Evolutionary conservation across 1,284 basidiomycete species (phyloP).

Genomic region (Cryptococcus maquisensis): DNA sequence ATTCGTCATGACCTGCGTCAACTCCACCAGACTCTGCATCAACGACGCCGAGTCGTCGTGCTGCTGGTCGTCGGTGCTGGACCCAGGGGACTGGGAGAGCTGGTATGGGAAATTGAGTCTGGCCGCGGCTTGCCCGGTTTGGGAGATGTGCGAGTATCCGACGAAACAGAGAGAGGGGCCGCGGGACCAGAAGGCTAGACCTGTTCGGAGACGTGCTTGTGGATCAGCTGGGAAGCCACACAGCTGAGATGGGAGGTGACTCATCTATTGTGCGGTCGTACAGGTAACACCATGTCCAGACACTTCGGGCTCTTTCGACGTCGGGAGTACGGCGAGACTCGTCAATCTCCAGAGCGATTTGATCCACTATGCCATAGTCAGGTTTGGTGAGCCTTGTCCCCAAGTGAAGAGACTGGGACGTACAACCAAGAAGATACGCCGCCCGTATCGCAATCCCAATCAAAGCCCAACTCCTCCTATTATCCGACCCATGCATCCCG

Average conservation of each 20-base stretch:
- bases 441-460: conserved; percentile 48
- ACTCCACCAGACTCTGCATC: conserved; percentile 44
- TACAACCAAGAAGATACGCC: conserved; percentile 44
- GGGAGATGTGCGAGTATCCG: conserved; percentile 41
- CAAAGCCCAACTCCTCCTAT: conserved; percentile 48
- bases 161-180: conserved; percentile 49
- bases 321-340: conserved; percentile 35
- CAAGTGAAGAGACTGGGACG: conserved; percentile 17
- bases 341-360: conserved; percentile 38
- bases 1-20: conserved; percentile 51
- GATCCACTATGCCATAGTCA: conserved; percentile 27
- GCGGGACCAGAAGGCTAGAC: conserved; percentile 50
- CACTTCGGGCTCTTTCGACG: conserved; percentile 46
- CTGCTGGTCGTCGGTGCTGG: conserved; percentile 7
- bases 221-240: conserved; percentile 8
- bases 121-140: conserved; percentile 43
- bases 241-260: conserved; percentile 5
- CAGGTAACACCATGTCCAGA: conserved; percentile 52
- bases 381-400: neutral
- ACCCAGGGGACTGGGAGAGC: conserved; percentile 21
- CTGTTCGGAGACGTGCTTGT: conserved; percentile 39
- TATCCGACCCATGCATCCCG: conserved; percentile 44
- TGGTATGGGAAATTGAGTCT: conserved; percentile 47
- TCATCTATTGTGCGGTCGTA: conserved; percentile 48
- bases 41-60: conserved; percentile 34